Conservation (phyloP, 169 alveolate species). For the Eimeria praecox region DNA sequence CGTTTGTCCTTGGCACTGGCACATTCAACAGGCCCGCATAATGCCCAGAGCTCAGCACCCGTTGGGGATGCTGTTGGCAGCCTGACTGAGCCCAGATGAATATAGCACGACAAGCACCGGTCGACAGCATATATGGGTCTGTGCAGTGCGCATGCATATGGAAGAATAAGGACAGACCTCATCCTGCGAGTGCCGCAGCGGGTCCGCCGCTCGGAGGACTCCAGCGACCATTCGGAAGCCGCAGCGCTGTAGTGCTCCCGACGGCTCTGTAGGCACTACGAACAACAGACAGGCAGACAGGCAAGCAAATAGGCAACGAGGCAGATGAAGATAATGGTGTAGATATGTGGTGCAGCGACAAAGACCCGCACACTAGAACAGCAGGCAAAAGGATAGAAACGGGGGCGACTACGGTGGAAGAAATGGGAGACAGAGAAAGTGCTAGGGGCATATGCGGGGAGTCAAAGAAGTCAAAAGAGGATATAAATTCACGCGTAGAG, state of each 20-base stretch:
- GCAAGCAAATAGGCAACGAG: not conserved
- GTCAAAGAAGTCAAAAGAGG: not conserved
- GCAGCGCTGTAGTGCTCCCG: constrained; percentile 61
- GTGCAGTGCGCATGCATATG: not conserved
- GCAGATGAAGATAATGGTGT: too few species aligned
- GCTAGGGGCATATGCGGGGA: not conserved
- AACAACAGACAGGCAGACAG: not conserved
- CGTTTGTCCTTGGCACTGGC: not conserved
- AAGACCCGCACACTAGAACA: not conserved
- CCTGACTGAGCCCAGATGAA: not conserved
- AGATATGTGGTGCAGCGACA: not conserved
- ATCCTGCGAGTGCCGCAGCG: constrained; percentile 51
- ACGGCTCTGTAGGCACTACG: constrained; percentile 47
- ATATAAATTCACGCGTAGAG: not conserved
- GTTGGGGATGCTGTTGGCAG: not conserved
- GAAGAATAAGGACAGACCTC: constrained; percentile 2
- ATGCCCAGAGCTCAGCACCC: not conserved
- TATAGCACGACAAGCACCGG: not conserved
- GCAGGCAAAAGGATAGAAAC: not conserved
- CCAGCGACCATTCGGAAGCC: constrained; percentile 49
- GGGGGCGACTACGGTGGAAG: not conserved
- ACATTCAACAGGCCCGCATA: not conserved
- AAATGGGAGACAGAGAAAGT: not conserved
- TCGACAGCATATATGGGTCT: not conserved
- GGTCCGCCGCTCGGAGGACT: constrained; percentile 60